Base-by-base conservation (phyloP, 345 rosid genomes). In the Salix exigua region DNA sequence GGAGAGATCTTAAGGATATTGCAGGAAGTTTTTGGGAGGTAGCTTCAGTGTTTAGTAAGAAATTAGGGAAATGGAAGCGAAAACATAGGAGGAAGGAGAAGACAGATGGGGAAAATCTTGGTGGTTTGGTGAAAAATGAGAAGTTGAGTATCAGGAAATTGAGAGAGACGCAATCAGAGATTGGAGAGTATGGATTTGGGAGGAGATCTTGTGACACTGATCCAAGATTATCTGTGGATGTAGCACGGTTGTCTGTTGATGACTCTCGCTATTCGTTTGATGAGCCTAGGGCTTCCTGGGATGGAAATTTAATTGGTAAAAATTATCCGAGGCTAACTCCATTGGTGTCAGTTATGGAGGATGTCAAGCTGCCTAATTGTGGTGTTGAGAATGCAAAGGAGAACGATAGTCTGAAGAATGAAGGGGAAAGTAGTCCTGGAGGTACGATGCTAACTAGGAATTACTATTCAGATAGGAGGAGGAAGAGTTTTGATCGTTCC, bases 221-320 rank as follows among this genome's bases (percentile, higher is more conserved):
- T 70, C 85, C 88, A 44, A 84, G 86, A 71, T 79, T 77, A 25
- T 85, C 86, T 7, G 69, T 83, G 35, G 85, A 80, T 40, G 68
- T 70, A 16, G 79, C 73, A 40, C 51, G 86, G 68, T 42, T 73
- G 28, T 84, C 89, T 61, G 61, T 80, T 25, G 92, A 88, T 74
- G 82, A 83, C 71, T 66, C 80, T 7, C 50, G 86, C 78, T 76
- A 81, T 71, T 92, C 90, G 21, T 85, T 92, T 25, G 96, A 89
- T 69, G 89, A 88, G 71, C 97, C 97, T 44, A 86, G 94, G 78
- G 91, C 91, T 77, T 95, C 96, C 18, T 89, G 93, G 91, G 96
- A 95, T 60, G 96, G 97, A 9, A 84, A 82, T 38, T 82, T 90
- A 84, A 84, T 87, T 28, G 97, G 91, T 0, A 90, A 86, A 74